Base-by-base conservation (phyloP, 2,329 filamentous ascomycete species). In the Sclerotinia glacialis region DNA sequence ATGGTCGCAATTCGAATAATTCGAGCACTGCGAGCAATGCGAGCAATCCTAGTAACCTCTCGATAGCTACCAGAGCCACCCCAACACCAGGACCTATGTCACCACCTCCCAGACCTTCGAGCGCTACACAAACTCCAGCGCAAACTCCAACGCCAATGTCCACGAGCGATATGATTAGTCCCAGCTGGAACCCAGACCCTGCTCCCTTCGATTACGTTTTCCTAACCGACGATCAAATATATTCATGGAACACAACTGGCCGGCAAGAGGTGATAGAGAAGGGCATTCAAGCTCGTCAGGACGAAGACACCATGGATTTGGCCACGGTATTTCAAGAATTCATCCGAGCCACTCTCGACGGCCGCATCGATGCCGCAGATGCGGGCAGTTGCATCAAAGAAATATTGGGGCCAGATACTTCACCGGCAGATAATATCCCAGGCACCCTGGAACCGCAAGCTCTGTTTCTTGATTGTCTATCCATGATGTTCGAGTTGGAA, bases 261-360 rank as follows among this genome's bases (percentile, higher is more conserved):
- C 88, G 87, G 66, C 83, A 88, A 69, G 84, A 86, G 34, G 80
- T 96, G 16, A 78, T 94, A 26, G 83, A 86, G 28, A 83, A 86
- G 72, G 90, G 89, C 31, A 77, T 84, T 53, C 82, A 87, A 71
- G 88, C 89, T 58, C 85, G 87, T 72, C 80, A 85, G 46, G 84
- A 89, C 70, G 86, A 90, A 71, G 89, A 96, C 74, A 80, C 85
- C 9, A 82, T 89, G 55, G 85, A 87, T 67, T 80, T 96, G 47
- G 87, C 89, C 40, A 84, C 84, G 18, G 80, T 97, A 28, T 92
- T 93, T 72, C 92, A 97, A 79, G 95, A 99, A 77, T 85, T 97
- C 47, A 85, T 95, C 46, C 87, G 89, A 69, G 87, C 91, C 44
- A 88, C 89, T 23, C 79, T 96, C 16, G 88, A 92, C 74, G 84